Base-by-base conservation (phyloP, 192 early-diverging fungal genomes). In the Gryganskiella cystojenkinii region DNA sequence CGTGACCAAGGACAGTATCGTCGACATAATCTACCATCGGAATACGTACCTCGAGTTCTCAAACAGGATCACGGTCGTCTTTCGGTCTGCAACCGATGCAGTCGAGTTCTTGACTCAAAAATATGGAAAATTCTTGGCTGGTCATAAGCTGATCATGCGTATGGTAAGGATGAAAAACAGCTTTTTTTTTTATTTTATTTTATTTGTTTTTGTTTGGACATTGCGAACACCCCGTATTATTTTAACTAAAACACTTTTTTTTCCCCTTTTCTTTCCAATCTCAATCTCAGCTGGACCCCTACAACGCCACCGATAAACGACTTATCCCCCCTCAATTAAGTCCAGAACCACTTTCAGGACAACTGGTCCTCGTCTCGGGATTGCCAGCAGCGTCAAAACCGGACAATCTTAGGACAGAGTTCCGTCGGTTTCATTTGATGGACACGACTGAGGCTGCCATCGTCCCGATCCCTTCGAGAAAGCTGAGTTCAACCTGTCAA, bases 391-490 rank as follows among this genome's bases (percentile, higher is more conserved):
- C 74, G 0, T 51, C 74, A 20, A 51, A 56, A 14, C 74, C 74
- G 1, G 74, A 78, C 42, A n/a, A 69, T 20, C 55, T 78, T 15
- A 37, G 74, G 20, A 69, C 74, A 35, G 74, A 69, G 42, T 78
- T 78, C 45, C 74, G 66, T 34, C 66, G 74, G 4, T 78, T 78
- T 43, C 74, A 78, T 1, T 33, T 78, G 19, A 78, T 78, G 74
- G 74, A 78, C 27, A 78, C 74, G 14, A 78, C 74, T 2, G 74
- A 78, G 59, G 74, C 74, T 22, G 74, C 74, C 6, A 68, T 78
- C 27, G 64, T 69, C 33, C 45, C 74, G 20, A 61, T 78, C 0
- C 74, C 66, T 0, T 78, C 74, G n/a, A 51, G 50, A 24, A 59
- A 56, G 6, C 54, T 61, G 31, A 35, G 66, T 19, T 59, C 74